Percentiles rank a stretch among this genome's conserved stretches.
These are phyloP conservation scores for Tillandsia leiboldiana DNA, from an alignment of 176 grass and related monocot species.

Conservation along the genomic window DNA sequence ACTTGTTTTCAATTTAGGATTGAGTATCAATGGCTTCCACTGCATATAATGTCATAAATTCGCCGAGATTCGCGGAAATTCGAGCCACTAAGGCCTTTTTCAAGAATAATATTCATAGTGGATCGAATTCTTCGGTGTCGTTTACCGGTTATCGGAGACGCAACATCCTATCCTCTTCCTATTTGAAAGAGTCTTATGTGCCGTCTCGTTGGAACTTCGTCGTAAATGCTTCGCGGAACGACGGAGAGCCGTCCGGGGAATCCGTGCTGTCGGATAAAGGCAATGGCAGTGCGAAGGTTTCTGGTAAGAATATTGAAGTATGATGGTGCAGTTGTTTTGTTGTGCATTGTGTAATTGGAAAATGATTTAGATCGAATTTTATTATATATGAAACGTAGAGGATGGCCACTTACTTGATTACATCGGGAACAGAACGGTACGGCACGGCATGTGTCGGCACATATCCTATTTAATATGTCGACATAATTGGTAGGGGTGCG, in stretches of 20 bases:
- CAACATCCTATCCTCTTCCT: conserved; percentile 1
- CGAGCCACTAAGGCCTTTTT: not conserved
- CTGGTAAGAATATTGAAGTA: conserved; percentile 12
- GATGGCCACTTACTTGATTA: too few species aligned
- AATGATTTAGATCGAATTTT: too few species aligned
- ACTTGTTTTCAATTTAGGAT: not conserved
- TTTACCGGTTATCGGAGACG: conserved; percentile 19
- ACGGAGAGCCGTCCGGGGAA: not conserved
- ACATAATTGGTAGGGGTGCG: too few species aligned
- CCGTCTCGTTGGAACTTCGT: conserved; percentile 5
- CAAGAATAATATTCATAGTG: not conserved
- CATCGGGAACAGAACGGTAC: too few species aligned
- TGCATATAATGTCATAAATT: conserved; percentile 17
- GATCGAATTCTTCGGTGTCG: conserved; percentile 18
- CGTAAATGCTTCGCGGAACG: conserved; percentile 1
- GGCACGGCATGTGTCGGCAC: too few species aligned
- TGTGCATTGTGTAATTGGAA: too few species aligned
- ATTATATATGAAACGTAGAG: too few species aligned
- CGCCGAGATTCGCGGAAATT: conserved; percentile 18
- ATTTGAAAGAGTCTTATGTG: not conserved
- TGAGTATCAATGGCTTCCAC: conserved; percentile 39
- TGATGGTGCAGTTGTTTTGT: not conserved
- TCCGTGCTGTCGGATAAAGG: conserved; percentile 1
- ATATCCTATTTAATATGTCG: too few species aligned
- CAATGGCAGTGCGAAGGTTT: conserved; percentile 2